Evolutionary conservation across 2,329 filamentous ascomycete genomes (phyloP).

Genomic region (Monosporascus sp.): DNA sequence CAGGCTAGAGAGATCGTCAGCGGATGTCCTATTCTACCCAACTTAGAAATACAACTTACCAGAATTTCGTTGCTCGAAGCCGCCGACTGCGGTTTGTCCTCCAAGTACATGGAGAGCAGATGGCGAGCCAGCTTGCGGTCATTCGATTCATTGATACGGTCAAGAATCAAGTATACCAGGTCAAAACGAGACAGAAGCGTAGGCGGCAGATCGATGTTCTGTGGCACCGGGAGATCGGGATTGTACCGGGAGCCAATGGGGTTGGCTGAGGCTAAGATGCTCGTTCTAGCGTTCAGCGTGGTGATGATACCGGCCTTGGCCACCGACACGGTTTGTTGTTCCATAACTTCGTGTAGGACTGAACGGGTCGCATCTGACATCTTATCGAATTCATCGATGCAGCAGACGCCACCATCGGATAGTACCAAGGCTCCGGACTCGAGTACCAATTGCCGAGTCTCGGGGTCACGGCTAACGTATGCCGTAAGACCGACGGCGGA

Average conservation of each 20-base stretch:
- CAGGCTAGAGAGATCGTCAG: slow-evolving; percentile 51
- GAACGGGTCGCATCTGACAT: slow-evolving; percentile 76
- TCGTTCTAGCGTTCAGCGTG: slow-evolving; percentile 90
- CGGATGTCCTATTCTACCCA: not conserved
- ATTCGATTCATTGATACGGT: slow-evolving; percentile 83
- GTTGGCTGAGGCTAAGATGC: slow-evolving; percentile 93
- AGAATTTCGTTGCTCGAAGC: slow-evolving; percentile 69
- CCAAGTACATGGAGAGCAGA: slow-evolving; percentile 91
- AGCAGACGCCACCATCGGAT: slow-evolving; percentile 77
- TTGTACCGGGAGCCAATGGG: slow-evolving; percentile 98
- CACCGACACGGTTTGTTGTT: slow-evolving; percentile 80
- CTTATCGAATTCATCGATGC: slow-evolving; percentile 82
- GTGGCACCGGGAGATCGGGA: slow-evolving; percentile 87
- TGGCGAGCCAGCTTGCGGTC: slow-evolving; percentile 89
- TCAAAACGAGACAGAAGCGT: slow-evolving; percentile 95
- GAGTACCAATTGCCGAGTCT: slow-evolving; percentile 72
- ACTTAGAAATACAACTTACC: slow-evolving; percentile 43
- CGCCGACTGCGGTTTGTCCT: slow-evolving; percentile 87
- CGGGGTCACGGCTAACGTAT: slow-evolving; percentile 74
- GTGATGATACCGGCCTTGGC: slow-evolving; percentile 94
- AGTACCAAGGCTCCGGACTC: slow-evolving; percentile 75
- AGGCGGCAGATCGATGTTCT: slow-evolving; percentile 95
- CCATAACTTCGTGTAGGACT: slow-evolving; percentile 83
- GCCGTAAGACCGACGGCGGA: slow-evolving; percentile 78
- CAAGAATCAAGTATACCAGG: slow-evolving; percentile 91